Evolutionary conservation across 176 grass and related monocot genomes (phyloP).

Genomic region (Oryza nivara): DNA sequence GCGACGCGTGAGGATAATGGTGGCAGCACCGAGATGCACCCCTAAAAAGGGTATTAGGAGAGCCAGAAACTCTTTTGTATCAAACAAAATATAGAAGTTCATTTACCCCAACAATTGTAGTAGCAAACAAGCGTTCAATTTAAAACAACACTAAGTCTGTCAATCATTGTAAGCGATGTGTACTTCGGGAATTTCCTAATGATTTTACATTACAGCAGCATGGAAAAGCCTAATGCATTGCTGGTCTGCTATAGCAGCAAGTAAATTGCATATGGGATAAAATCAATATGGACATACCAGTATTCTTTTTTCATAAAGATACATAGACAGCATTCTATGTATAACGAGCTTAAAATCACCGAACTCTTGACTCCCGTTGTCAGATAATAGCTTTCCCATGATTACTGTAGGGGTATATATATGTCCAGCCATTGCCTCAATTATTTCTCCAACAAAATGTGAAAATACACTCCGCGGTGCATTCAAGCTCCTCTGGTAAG

Average conservation of each 20-base stretch:
- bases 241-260: constrained; percentile 7
- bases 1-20: too few relatives aligned
- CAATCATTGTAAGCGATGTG: too few relatives aligned
- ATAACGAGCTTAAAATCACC: constrained; percentile 98
- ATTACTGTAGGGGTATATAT: constrained; percentile 87
- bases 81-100: constrained; percentile 28
- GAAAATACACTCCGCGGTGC: too few relatives aligned
- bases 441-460: too few relatives aligned
- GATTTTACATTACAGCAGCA: too few relatives aligned
- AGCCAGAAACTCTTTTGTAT: constrained; percentile 5
- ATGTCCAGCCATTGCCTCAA: too few relatives aligned
- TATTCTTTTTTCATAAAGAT: constrained; percentile 97
- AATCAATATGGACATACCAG: constrained; percentile 58
- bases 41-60: constrained; percentile 20
- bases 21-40: neutral
- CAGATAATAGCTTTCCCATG: constrained; percentile 89
- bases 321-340: constrained; percentile 91
- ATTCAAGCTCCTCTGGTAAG: constrained; percentile 43
- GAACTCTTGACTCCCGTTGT: constrained; percentile 90
- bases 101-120: neutral
- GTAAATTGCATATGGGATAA: constrained; percentile 7
- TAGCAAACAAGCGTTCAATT: constrained; percentile 36
- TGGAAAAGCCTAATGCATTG: constrained; percentile 25
- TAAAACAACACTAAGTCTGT: too few relatives aligned
- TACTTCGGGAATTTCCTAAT: too few relatives aligned